Evolutionary conservation across 176 grass and related monocot genomes (phyloP).

Genomic region (Hsuehochloa calcarea): DNA sequence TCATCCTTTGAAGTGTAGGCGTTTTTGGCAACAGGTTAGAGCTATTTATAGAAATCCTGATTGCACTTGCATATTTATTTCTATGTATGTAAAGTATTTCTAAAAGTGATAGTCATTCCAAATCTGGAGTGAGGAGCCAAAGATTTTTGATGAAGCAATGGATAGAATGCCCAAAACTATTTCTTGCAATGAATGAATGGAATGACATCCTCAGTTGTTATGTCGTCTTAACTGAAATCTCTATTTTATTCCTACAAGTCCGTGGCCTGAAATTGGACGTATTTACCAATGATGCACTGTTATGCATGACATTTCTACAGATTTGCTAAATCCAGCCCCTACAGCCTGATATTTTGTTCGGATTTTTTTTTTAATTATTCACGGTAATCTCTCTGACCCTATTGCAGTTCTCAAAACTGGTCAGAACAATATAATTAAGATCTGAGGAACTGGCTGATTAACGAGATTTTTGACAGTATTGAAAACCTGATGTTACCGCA

Average conservation of each 20-base stretch:
- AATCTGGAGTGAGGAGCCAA: background rate
- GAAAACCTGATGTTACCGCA: background rate
- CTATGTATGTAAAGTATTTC: background rate
- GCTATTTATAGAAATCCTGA: background rate
- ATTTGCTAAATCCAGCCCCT: background rate
- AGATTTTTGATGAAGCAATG: background rate
- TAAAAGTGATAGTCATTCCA: background rate
- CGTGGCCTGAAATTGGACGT: background rate
- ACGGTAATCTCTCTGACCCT: background rate
- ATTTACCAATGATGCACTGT: background rate
- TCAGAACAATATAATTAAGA: background rate
- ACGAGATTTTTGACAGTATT: background rate
- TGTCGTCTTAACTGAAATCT: background rate
- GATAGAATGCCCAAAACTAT: conserved; percentile 3
- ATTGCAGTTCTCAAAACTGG: background rate
- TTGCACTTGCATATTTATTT: conserved; percentile 7
- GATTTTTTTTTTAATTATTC: background rate
- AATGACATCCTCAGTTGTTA: background rate
- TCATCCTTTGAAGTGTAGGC: conserved; percentile 53
- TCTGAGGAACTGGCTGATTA: background rate
- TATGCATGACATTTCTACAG: conserved; percentile 6
- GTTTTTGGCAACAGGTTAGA: background rate
- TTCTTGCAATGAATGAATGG: background rate
- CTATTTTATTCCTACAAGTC: background rate
- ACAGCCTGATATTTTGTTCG: background rate